Percentiles rank a stretch among this genome's conserved stretches.
These are phyloP conservation scores for Cercospora beticola DNA, from an alignment of 2,329 filamentous ascomycete genomes.

Conservation along the genomic window DNA sequence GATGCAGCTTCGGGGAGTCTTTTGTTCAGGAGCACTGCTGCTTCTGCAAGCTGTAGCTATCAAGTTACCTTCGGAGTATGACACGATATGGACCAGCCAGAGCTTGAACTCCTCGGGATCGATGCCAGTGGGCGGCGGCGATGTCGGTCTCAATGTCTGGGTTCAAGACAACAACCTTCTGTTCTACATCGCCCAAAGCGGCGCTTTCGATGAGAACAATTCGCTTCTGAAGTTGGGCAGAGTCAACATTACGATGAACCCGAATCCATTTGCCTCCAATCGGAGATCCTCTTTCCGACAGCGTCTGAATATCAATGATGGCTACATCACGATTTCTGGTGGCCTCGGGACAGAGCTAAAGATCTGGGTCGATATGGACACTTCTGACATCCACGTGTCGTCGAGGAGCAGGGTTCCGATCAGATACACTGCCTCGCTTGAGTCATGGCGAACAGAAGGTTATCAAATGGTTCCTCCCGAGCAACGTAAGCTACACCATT, in stretches of 20 bases:
- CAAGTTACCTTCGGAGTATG: not conserved
- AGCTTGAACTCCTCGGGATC: not conserved
- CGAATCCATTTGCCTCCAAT: not conserved
- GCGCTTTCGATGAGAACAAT: not conserved
- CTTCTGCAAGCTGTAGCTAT: not conserved
- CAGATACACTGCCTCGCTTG: not conserved
- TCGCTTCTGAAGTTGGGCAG: not conserved
- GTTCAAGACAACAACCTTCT: not conserved
- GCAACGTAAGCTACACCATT: not conserved
- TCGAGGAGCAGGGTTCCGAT: not conserved
- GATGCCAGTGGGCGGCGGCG: not conserved
- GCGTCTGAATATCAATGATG: not conserved
- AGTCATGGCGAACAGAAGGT: not conserved
- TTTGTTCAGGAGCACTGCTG: not conserved
- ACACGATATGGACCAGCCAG: not conserved
- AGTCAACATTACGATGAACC: not conserved
- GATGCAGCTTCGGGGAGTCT: not conserved
- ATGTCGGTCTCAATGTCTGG: not conserved
- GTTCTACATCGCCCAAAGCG: not conserved
- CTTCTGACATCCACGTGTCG: not conserved
- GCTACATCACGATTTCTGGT: not conserved
- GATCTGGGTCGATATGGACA: not conserved
- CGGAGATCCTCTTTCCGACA: not conserved
- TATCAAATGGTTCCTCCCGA: not conserved
- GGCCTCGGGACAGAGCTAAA: not conserved